Evolutionary conservation across 805 yeast species (phyloP), one percentile per base, ranked within the genome.

Genomic region (Saccharomycopsis schoenii): DNA sequence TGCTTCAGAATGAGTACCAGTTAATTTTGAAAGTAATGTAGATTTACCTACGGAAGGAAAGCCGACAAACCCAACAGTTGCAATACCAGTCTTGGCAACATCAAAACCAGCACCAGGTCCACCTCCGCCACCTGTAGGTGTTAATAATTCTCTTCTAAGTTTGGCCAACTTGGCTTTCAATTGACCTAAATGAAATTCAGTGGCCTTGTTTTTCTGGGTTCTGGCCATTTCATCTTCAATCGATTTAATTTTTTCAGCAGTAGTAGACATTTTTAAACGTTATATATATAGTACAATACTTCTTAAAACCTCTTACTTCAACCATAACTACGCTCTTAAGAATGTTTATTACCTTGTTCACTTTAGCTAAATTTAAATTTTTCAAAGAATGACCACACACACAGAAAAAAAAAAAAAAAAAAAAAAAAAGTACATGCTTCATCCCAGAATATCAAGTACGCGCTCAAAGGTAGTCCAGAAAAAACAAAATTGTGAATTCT

Each of bases 1-100:
- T n/a, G 87, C 97, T 74, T 93, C 99, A 0, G 97, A 88, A 71
- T 90, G 96, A 2, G 97, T 92, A 65, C 99, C 98, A 0, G 99
- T 94, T 57, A 94, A 76, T 72, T 89, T 88, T 36, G 89, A 84
- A 67, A 94, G 80, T 62, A 94, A 75, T 0, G 99, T 94, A 9
- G 89, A 84, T 69, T 88, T 88, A 64, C 81, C 81, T 2, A 94
- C 99, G 0, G 98, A 92, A 1, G 99, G 99, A 72, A 94, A 94
- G 2, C 99, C 99, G 54, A 94, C 97, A 71, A 92, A 94, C 10
- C 99, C 99, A 58, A 94, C 96, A 9, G 96, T 84, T 2, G 97
- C 97, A 14, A 89, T 97, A 75, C 99, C 99, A 0, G 97, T 93
- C 73, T 97, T 84, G n/a, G 97, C 96, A 55, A 94, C 98, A 76